These are phyloP conservation scores for Alisma plantagoaquatica DNA, from an alignment of 106 monocot genomes.

Conservation along the genomic window DNA sequence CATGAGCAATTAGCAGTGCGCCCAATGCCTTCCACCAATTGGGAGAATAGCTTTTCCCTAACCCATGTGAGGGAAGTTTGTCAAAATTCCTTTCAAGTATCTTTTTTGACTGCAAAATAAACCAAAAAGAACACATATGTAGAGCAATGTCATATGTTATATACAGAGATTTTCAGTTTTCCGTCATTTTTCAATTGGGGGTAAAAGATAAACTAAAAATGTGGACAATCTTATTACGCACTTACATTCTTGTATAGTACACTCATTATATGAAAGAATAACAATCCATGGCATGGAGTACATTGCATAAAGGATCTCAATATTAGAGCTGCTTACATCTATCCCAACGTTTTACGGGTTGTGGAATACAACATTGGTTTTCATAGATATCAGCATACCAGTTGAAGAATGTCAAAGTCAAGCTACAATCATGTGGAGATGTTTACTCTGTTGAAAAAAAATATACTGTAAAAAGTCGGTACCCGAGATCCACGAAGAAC, in stretches of 20 bases:
- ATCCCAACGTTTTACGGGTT: not conserved
- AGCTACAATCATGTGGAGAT: too few relatives aligned
- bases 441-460: not conserved
- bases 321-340: not conserved
- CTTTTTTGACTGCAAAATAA: conserved; percentile 57
- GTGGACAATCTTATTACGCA: too few relatives aligned
- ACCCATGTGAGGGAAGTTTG: conserved; percentile 71
- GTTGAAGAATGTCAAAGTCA: too few relatives aligned
- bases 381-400: not conserved
- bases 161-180: not conserved
- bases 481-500: conserved; percentile 97
- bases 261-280: too few relatives aligned
- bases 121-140: too few relatives aligned
- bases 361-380: not conserved
- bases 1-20: conserved; percentile 56
- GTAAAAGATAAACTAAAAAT: too few relatives aligned
- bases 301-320: too few relatives aligned
- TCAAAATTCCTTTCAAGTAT: conserved; percentile 71
- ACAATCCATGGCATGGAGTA: too few relatives aligned
- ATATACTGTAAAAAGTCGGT: conserved; percentile 17
- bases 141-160: conserved; percentile 2
- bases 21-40: conserved; percentile 97
- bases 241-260: too few relatives aligned
- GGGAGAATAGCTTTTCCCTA: conserved; percentile 67
- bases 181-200: not conserved